Evolutionary conservation across 2,329 filamentous ascomycete species (phyloP).

Genomic region (Madurella mycetomatis): DNA sequence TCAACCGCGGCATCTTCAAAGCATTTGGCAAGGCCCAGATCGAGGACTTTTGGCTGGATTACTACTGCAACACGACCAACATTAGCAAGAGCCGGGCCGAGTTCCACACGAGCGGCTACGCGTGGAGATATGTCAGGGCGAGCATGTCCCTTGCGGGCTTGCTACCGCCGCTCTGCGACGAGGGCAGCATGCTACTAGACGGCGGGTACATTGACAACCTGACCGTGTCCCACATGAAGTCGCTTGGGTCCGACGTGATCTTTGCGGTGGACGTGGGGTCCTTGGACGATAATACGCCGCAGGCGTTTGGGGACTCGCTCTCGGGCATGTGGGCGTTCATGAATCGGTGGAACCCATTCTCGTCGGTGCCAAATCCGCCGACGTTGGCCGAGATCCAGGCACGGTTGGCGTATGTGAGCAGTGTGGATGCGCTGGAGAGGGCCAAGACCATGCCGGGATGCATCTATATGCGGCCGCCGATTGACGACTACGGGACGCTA

Average conservation of each 20-base stretch:
- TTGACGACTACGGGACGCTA: constrained; percentile 88
- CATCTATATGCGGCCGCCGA: constrained; percentile 92
- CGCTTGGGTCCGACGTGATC: constrained; percentile 84
- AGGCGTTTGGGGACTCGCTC: constrained; percentile 87
- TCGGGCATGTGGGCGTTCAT: constrained; percentile 92
- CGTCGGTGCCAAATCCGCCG: constrained; percentile 80
- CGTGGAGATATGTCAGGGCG: constrained; percentile 93
- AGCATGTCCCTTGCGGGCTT: constrained; percentile 95
- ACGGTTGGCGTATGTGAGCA: constrained; percentile 88
- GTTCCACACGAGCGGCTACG: constrained; percentile 93
- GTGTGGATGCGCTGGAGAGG: constrained; percentile 87
- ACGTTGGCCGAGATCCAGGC: constrained; percentile 96
- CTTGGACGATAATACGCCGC: constrained; percentile 85
- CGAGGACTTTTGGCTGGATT: constrained; percentile 98
- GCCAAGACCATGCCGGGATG: constrained; percentile 89
- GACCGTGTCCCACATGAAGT: constrained; percentile 96
- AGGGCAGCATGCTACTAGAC: constrained; percentile 93
- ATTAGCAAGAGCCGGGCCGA: constrained; percentile 91
- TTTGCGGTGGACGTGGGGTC: constrained; percentile 94
- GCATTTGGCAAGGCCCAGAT: constrained; percentile 96
- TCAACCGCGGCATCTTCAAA: constrained; percentile 98
- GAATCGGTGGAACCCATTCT: constrained; percentile 97
- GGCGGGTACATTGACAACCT: constrained; percentile 97
- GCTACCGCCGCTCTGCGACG: constrained; percentile 89
- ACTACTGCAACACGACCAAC: constrained; percentile 99